phyloP scores from a whole-genome alignment of 768 basidiomycete species.

The Lepiota brunneoincarnata region DNA sequence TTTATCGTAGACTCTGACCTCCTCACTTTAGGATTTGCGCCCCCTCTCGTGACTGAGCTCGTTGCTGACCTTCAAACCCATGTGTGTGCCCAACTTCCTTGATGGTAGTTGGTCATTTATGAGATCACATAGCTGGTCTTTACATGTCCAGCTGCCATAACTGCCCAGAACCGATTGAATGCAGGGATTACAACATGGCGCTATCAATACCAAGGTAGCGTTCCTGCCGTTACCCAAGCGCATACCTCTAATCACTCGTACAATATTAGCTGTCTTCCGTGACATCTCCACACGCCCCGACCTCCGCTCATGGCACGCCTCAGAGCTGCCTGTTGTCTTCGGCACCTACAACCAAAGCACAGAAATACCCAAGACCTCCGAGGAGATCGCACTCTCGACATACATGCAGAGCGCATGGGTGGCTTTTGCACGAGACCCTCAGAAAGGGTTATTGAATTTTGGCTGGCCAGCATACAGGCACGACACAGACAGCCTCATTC shows the following conservation, averaged over 20 bases:
- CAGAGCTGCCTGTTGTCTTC: slow-evolving; percentile 37
- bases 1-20: slow-evolving; percentile 27
- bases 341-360: slow-evolving; percentile 29
- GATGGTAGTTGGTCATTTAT: neutral
- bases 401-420: slow-evolving; percentile 40
- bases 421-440: slow-evolving; percentile 38
- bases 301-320: slow-evolving; percentile 33
- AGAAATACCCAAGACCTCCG: slow-evolving; percentile 18
- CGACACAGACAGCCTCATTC: slow-evolving; percentile 15
- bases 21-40: slow-evolving; percentile 21
- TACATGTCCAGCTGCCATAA: slow-evolving; percentile 28
- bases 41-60: slow-evolving; percentile 28
- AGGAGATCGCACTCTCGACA: slow-evolving; percentile 29
- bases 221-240: neutral
- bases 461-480: slow-evolving; percentile 23
- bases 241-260: neutral
- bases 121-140: slow-evolving; percentile 19
- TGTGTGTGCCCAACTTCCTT: slow-evolving; percentile 15
- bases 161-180: slow-evolving; percentile 23
- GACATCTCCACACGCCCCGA: slow-evolving; percentile 30
- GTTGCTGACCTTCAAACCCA: slow-evolving; percentile 28
- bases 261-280: slow-evolving; percentile 27
- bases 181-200: slow-evolving; percentile 28
- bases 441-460: slow-evolving; percentile 21
- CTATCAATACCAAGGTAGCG: slow-evolving; percentile 24